These are phyloP conservation scores for Irineochytrium annulatum DNA, from an alignment of 192 early-diverging fungal species.

Conservation along the genomic window DNA sequence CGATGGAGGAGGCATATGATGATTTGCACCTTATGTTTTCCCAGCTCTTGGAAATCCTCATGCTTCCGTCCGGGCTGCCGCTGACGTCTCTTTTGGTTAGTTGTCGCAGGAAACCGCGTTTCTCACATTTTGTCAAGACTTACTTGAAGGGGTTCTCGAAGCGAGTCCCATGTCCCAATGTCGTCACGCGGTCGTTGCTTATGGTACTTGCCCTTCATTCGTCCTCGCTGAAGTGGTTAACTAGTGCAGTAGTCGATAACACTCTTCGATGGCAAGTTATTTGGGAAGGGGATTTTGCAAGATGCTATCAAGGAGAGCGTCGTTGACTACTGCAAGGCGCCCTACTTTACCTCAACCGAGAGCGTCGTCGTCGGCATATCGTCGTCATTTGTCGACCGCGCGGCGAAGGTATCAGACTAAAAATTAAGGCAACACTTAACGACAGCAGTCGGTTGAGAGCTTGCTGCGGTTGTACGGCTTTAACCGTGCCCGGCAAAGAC, in stretches of 20 bases:
- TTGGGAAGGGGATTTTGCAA: background rate
- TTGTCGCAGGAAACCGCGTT: background rate
- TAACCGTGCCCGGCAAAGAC: slow-evolving; percentile 13
- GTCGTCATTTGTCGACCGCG: slow-evolving; percentile 1
- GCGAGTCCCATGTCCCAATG: background rate
- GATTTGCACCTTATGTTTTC: slow-evolving; percentile 4
- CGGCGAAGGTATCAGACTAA: background rate
- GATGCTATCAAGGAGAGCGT: background rate
- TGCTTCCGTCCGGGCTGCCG: background rate
- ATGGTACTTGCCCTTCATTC: background rate
- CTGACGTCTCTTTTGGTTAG: background rate
- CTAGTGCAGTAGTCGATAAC: no score
- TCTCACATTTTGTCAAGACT: background rate
- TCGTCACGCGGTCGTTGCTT: background rate
- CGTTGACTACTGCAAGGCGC: background rate
- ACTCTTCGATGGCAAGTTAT: no score
- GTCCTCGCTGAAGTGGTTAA: background rate
- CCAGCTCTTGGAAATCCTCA: slow-evolving; percentile 13
- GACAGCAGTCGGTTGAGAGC: slow-evolving; percentile 2
- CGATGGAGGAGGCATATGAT: slow-evolving; percentile 3
- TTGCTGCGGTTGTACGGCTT: slow-evolving; percentile 13
- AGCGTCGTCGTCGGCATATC: background rate
- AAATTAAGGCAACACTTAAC: background rate
- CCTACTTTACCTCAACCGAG: slow-evolving; percentile 6
- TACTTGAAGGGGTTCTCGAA: background rate